Evolutionary conservation across 208 protist species (phyloP).

Genomic region (Leishmania tropica): DNA sequence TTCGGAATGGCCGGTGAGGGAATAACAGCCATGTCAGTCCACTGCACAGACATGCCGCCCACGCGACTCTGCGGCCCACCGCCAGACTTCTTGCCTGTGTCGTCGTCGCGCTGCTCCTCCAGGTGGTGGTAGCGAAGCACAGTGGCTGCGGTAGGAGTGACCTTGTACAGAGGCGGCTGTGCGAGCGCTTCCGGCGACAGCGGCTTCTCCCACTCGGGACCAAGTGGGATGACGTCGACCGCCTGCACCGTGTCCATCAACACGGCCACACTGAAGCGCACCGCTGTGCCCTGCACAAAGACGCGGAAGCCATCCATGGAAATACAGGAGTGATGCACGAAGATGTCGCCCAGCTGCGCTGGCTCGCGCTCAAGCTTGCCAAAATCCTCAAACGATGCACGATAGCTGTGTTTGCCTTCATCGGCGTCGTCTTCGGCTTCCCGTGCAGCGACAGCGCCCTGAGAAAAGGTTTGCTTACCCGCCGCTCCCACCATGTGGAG

Average conservation of each 20-base stretch:
- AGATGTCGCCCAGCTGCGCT: slow-evolving; percentile 52
- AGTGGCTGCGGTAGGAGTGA: slow-evolving; percentile 24
- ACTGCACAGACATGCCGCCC: slow-evolving; percentile 22
- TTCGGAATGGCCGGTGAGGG: slow-evolving; percentile 40
- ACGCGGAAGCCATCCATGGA: slow-evolving; percentile 59
- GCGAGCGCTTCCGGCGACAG: not conserved
- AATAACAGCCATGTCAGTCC: slow-evolving; percentile 34
- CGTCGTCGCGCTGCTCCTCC: not conserved
- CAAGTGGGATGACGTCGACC: slow-evolving; percentile 50
- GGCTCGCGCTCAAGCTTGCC: slow-evolving; percentile 34
- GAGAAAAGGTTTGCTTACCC: not conserved
- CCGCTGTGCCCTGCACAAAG: slow-evolving; percentile 42
- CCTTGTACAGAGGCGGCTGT: slow-evolving; percentile 29
- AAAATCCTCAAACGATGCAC: not conserved
- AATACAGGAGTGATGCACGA: slow-evolving; percentile 69
- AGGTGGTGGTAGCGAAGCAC: slow-evolving; percentile 28
- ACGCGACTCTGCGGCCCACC: slow-evolving; percentile 9
- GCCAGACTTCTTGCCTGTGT: not conserved
- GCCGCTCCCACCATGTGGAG: slow-evolving; percentile 13
- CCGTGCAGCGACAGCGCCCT: not conserved
- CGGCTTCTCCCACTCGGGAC: slow-evolving; percentile 14
- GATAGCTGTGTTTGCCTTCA: too few species aligned
- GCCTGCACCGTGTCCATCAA: slow-evolving; percentile 63
- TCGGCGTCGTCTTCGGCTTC: not conserved
- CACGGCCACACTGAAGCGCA: slow-evolving; percentile 55